Evolutionary conservation across 306 rosid species (phyloP), one percentile per base, ranked within the genome.

Genomic region (Ormosia emarginata): DNA sequence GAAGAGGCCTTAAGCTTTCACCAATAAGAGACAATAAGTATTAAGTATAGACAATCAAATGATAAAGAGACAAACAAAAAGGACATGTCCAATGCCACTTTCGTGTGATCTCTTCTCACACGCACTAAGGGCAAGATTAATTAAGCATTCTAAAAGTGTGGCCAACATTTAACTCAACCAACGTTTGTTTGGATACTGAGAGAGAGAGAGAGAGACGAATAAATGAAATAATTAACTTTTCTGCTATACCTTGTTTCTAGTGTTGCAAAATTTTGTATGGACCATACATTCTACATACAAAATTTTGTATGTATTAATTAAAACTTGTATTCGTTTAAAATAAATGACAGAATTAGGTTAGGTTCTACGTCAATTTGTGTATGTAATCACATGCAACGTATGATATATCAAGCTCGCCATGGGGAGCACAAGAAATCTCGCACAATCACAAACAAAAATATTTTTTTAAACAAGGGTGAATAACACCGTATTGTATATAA

Each of bases 351-450:
- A 32, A 67, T 68, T 24, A 61, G 82, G 67, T 30, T 2, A 49
- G 78, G 68, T 72, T 81, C 76, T 72, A 78, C 88, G 88, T 85
- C 66, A 56, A 79, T 32, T 59, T 71, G 77, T 70, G 85, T 84
- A 82, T 80, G 71, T 32, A 84, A 68, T 79, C 47, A 79, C 92
- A 86, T 89, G 90, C 92, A 89, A 78, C 80, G 84, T 88, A 86
- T 76, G 80, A 40, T 46, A 67, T 41, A 64, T 73, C 14, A 79
- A 78, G 80, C 61, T 66, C 70, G 40, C 81, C 91, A 89, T 86
- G 83, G 94, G 94, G 94, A 89, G 89, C 95, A 87, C 56, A 81
- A 83, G 85, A 91, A 86, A 92, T 91, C 90, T 67, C 32, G 65
- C 65, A 89, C 79, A 84, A 84, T 90, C 92, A 55, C 32, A 80